phyloP scores from a whole-genome alignment of 805 yeast genomes.

The Candida fluviatilis region DNA sequence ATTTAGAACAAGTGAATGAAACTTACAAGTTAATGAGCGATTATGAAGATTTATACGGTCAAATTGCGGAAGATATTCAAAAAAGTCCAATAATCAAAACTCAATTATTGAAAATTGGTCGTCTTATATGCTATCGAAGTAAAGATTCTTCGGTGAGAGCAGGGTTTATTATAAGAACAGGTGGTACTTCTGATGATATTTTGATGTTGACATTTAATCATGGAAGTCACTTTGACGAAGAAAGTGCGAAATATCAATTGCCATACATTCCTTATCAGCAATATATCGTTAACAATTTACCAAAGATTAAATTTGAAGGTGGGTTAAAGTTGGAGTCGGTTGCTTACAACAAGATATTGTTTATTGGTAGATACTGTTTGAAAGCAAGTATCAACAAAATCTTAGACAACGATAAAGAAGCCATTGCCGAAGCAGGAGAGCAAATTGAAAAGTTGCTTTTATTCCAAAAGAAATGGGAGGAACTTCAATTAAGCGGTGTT shows the following conservation, averaged over 20 bases:
- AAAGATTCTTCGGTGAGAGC: constrained; percentile 33
- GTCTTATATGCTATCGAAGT: constrained; percentile 57
- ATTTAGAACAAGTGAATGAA: constrained; percentile 39
- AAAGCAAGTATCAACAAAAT: constrained; percentile 29
- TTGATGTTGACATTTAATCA: constrained; percentile 44
- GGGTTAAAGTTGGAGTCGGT: constrained; percentile 36
- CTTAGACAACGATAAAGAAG: constrained; percentile 31
- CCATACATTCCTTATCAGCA: constrained; percentile 35
- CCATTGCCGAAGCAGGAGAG: constrained; percentile 30
- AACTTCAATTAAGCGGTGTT: constrained; percentile 34
- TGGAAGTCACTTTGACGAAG: constrained; percentile 28
- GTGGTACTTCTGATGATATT: constrained; percentile 25
- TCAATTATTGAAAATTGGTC: constrained; percentile 46
- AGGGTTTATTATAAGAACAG: constrained; percentile 53
- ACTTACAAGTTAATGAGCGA: constrained; percentile 43
- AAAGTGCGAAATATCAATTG: constrained; percentile 17
- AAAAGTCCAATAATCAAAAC: constrained; percentile 45
- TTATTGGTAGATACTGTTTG: constrained; percentile 37
- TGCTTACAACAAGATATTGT: constrained; percentile 38
- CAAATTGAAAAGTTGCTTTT: constrained; percentile 33
- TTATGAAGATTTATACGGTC: constrained; percentile 41
- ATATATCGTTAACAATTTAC: constrained; percentile 34
- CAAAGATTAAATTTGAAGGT: constrained; percentile 29
- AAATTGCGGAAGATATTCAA: constrained; percentile 46
- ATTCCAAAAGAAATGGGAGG: constrained; percentile 41